Evolutionary conservation across 306 rosid genomes (phyloP).

Genomic region (Nissolia schottii): DNA sequence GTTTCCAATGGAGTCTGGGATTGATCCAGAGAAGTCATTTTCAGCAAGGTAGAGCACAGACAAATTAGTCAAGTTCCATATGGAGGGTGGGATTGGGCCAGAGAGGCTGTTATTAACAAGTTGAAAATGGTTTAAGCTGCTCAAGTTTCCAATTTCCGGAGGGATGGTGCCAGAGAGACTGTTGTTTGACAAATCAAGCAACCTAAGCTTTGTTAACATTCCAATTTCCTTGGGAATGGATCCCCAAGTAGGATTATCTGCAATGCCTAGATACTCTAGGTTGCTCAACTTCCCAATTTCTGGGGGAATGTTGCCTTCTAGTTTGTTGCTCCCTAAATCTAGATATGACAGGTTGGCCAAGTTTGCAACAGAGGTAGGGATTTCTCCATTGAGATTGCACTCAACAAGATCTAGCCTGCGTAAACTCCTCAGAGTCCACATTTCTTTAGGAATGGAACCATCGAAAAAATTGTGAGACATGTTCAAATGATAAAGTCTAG

Average conservation of each 20-base stretch:
- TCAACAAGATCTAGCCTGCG: not conserved
- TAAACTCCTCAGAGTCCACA: not conserved
- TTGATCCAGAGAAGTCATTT: not conserved
- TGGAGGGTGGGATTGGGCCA: not conserved
- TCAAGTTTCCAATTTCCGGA: conserved; percentile 1
- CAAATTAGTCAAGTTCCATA: not conserved
- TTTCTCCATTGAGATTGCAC: not conserved
- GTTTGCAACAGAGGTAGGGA: not conserved
- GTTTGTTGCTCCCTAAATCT: not conserved
- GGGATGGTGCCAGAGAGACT: not conserved
- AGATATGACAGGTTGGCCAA: not conserved
- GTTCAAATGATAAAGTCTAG: not conserved
- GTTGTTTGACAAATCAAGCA: not conserved
- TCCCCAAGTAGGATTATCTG: not conserved
- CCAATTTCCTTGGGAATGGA: not conserved
- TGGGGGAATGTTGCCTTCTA: not conserved
- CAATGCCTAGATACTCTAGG: not conserved
- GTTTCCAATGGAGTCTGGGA: not conserved
- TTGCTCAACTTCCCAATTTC: not conserved
- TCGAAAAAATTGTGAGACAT: not conserved
- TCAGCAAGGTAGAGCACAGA: not conserved
- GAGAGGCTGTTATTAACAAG: not conserved
- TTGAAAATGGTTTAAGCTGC: not conserved
- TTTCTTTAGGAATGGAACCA: not conserved
- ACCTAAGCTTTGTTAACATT: not conserved